Percentiles rank a stretch among this genome's conserved stretches.
Conservation (phyloP, 371 early-diverging fungal genomes). For the Syncephalastrum racemosum region DNA sequence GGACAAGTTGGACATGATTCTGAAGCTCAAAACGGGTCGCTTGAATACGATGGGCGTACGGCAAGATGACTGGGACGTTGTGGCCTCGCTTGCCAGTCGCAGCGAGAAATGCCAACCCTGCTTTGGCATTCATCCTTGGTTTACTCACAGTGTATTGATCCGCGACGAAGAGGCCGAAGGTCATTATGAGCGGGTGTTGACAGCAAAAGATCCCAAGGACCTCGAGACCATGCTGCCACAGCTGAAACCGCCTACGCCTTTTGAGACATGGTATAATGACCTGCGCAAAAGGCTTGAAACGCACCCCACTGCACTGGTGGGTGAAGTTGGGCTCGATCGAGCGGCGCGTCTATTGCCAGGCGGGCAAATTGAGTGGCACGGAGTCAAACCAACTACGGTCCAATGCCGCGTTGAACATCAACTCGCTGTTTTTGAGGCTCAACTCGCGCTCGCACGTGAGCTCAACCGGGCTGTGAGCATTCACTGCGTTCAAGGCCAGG, state of each 20-base stretch:
- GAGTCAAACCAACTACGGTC: conserved; percentile 43
- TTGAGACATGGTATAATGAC: conserved; percentile 29
- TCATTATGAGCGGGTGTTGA: conserved; percentile 31
- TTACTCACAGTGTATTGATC: conserved; percentile 27
- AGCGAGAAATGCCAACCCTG: conserved; percentile 36
- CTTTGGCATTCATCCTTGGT: conserved; percentile 55
- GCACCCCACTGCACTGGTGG: conserved; percentile 64
- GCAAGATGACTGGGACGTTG: conserved; percentile 48
- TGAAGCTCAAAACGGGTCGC: conserved; percentile 37
- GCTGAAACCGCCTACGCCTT: conserved; percentile 25
- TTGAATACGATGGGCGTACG: conserved; percentile 52
- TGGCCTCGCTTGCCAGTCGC: conserved; percentile 27
- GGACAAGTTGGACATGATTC: conserved; percentile 24
- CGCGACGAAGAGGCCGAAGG: conserved; percentile 12
- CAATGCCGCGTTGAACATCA: conserved; percentile 68
- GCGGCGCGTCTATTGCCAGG: conserved; percentile 61
- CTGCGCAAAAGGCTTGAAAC: conserved; percentile 23
- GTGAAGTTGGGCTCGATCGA: conserved; percentile 88
- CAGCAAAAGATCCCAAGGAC: conserved; percentile 19
- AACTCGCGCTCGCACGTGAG: conserved; percentile 72
- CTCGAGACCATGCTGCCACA: conserved; percentile 24
- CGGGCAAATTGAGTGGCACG: conserved; percentile 45
- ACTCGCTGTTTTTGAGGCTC: conserved; percentile 59
- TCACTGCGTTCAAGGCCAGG: conserved; percentile 85
- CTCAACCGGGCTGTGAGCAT: conserved; percentile 70